Percentiles rank a stretch among this genome's conserved stretches.
Evolutionary conservation across 1,284 basidiomycete species (phyloP).

Genomic region (Coniophora puteana): DNA sequence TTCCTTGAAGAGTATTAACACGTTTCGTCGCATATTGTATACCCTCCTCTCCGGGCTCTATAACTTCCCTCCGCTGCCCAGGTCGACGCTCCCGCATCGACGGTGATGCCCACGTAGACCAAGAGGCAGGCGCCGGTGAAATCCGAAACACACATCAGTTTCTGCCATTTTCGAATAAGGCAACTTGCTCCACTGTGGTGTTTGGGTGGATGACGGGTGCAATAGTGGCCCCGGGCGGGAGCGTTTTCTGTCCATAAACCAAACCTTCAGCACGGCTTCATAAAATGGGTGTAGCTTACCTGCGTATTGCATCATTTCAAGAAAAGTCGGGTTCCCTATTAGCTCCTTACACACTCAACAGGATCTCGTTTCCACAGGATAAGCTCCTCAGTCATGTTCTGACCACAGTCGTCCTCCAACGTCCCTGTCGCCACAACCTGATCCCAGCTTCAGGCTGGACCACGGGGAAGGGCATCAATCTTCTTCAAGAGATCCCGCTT

Average conservation of each 20-base stretch:
- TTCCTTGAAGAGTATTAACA: background rate
- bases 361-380: constrained; percentile 27
- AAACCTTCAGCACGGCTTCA: too few species aligned
- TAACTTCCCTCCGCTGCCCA: constrained; percentile 54
- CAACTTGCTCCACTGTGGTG: too few species aligned
- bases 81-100: constrained; percentile 25
- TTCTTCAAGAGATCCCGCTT: constrained; percentile 15
- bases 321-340: constrained; percentile 22
- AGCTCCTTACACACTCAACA: constrained; percentile 28
- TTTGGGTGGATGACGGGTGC: constrained; percentile 5
- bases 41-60: constrained; percentile 86
- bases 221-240: constrained; percentile 1
- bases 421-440: constrained; percentile 16
- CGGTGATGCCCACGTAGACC: too few species aligned
- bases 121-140: too few species aligned
- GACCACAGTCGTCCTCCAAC: background rate
- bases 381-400: constrained; percentile 15
- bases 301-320: constrained; percentile 18
- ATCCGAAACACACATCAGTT: too few species aligned
- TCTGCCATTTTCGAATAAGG: too few species aligned
- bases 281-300: constrained; percentile 11
- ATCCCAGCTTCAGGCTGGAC: constrained; percentile 19
- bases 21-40: constrained; percentile 50
- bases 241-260: background rate
- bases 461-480: constrained; percentile 17